Evolutionary conservation across 2,329 filamentous ascomycete species (phyloP), one percentile per base, ranked within the genome.

Genomic region (Talaromyces sp.): DNA sequence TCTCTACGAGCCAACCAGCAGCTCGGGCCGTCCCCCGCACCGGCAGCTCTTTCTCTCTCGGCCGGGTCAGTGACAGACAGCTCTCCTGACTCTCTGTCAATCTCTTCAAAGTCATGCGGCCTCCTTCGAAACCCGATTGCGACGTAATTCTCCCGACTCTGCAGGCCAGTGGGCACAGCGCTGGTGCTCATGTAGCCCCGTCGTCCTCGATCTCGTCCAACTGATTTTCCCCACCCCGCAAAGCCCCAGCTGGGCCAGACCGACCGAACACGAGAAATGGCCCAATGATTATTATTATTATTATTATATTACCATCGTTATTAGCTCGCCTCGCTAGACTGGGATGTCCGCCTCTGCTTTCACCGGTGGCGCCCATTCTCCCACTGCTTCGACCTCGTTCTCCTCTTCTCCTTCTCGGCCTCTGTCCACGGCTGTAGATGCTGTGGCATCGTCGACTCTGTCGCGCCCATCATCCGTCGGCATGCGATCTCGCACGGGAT

Each of bases 401-500:
- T 36, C 34, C 23, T 14, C 18, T 47, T 27, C 44, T 23, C 18
- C 18, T 53, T 9, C 50, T 53, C 6, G 44, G 18, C 18, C 27
- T 28, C 12, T 8, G 50, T 51, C 36, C 28, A 42, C 30, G 27
- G 18, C 40, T 30, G 40, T 58, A 53, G 42, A 63, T 64, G 63
- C 54, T 40, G 56, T 42, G 30, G 51, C 53, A 54, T 50, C 44
- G 44, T 47, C 36, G 30, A 57, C 42, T 33, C 34, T 58, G 23
- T 54, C 57, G 16, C 34, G 56, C 56, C 53, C 8, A 58, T 42
- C 40, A 44, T 56, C 51, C 42, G 58, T 61, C 70, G 73, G 70
- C 67, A 78, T 78, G 76, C 75, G 76, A 71, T 78, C 76, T 65
- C 69, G 76, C 69, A 78, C 76, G 68, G 76, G 76, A 67, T 78